Base-by-base conservation (phyloP, 345 rosid species). In the Aquilaria sinensis region DNA sequence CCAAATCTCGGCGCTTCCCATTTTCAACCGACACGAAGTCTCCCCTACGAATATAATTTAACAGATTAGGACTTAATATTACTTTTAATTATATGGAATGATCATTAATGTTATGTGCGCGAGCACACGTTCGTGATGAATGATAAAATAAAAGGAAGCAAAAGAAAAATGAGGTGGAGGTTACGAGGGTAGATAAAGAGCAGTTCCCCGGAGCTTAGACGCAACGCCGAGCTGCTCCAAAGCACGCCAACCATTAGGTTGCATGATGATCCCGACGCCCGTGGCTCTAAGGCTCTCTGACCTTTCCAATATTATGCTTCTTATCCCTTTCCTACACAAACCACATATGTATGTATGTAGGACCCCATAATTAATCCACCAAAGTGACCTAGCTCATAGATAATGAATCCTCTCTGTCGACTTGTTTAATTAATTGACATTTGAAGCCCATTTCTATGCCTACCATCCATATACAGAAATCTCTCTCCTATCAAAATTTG, bases 171-270 rank as follows among this genome's bases (percentile, higher is more conserved):
- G 37, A 8, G 13, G 6, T 11, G 8, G 23, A 45, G 46, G 4
- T 34, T 51, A 70, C 72, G 51, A 47, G 12, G 63, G 58, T 49
- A 75, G 9, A 29, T 60, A 54, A 30, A 64, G 31, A 32, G 83
- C 68, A 51, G 77, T 66, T 12, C 32, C 58, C 10, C 87, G 70
- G 64, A 85, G 89, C 12, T 58, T 65, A 2, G 79, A 66, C 0
- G 75, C 92, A 8, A 80, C 70, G 23, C 88, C 83, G 9, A 85
- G 84, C 37, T 80, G 72, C 48, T 80, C 72, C 3, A 88, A 84
- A 13, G 86, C 92, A 14, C 75, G 79, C 92, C 89, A 85, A 0
- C 89, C 96, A 49, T 85, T 88, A 4, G 80, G 59, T 23, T 64
- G 78, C 51, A 88, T 63, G 11, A 64, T 70, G 30, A 85, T 81